phyloP scores from a whole-genome alignment of 1,139 yeast species.

The Yamadazyma atlantica region DNA sequence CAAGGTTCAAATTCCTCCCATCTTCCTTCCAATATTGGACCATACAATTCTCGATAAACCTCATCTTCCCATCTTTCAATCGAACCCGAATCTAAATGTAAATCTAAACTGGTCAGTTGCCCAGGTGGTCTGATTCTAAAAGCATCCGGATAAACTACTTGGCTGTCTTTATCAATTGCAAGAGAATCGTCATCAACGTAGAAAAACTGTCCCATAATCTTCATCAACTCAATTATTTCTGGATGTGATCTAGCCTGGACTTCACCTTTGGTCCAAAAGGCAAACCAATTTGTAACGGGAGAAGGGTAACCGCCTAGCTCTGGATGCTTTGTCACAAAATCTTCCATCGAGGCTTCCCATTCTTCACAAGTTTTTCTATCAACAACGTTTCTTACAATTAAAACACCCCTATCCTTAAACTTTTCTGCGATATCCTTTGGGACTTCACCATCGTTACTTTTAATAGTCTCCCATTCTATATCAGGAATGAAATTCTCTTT shows the following conservation, averaged over 20 bases:
- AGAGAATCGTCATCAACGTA: conserved; percentile 25
- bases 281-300: conserved; percentile 28
- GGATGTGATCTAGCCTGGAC: conserved; percentile 43
- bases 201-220: conserved; percentile 33
- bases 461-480: conserved; percentile 18
- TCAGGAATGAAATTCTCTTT: conserved; percentile 18
- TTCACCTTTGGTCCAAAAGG: conserved; percentile 47
- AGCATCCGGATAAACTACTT: conserved; percentile 39
- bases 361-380: conserved; percentile 14
- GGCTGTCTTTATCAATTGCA: conserved; percentile 26
- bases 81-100: conserved; percentile 47
- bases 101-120: conserved; percentile 31
- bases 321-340: conserved; percentile 25
- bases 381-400: conserved; percentile 23
- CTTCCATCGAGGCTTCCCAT: conserved; percentile 21
- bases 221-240: conserved; percentile 27
- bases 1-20: conserved; percentile 52
- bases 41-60: conserved; percentile 37
- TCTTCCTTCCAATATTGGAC: conserved; percentile 38
- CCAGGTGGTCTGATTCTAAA: conserved; percentile 47
- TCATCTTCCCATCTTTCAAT: conserved; percentile 38
- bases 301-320: conserved; percentile 35
- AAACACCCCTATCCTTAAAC: conserved; percentile 17
- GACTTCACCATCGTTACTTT: conserved; percentile 12
- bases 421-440: conserved; percentile 13